Base-by-base conservation (phyloP, 768 basidiomycete genomes). In the Udeniomyces megalosporus region DNA sequence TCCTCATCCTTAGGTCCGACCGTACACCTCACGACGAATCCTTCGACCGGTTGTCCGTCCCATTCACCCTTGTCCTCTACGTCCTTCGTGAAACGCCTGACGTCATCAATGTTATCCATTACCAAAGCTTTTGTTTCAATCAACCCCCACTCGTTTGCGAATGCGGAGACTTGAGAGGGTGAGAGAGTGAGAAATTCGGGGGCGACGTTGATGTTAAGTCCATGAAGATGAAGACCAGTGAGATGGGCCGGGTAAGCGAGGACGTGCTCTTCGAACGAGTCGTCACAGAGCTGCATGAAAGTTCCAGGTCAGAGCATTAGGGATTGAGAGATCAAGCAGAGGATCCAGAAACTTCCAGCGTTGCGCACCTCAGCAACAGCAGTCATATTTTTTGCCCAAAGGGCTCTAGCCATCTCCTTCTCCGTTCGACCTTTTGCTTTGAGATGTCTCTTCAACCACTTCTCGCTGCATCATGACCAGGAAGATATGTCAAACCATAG, bases 191-290 rank as follows among this genome's bases (percentile, higher is more conserved):
- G 72, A 73, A 97, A 92, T 2, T 74, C 76, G 58, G 78, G 79
- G 1, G 75, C 70, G 4, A 80, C 76, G 65, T 80, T 82, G 56
- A 78, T 74, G 70, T 97, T 96, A 53, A 97, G 76, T 2, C 93
- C 93, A 75, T 97, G 95, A 0, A 97, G 79, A 69, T 96, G 89
- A 0, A 96, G 81, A 3, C 92, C 93, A 0, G 89, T 87, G 62
- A 82, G 81, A 22, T 93, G 84, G 3, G 81, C 78, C 0, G 88
- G 76, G 70, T 90, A 93, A 0, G 81, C 76, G 0, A 99, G 79
- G 59, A 97, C 93, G 69, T 99, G 95, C 71, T 97, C 93, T 69
- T 99, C 93, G 72, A 97, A 97, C 0, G 80, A 80, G 73, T 99
- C 95, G 69, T 99, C 95, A 71, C 95, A 99, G 6, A 99, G 83